A percentile compares a stretch with the other conserved stretches of the same genome.
Conservation (phyloP, 306 rosid genomes). For the Rosa lucieae region DNA sequence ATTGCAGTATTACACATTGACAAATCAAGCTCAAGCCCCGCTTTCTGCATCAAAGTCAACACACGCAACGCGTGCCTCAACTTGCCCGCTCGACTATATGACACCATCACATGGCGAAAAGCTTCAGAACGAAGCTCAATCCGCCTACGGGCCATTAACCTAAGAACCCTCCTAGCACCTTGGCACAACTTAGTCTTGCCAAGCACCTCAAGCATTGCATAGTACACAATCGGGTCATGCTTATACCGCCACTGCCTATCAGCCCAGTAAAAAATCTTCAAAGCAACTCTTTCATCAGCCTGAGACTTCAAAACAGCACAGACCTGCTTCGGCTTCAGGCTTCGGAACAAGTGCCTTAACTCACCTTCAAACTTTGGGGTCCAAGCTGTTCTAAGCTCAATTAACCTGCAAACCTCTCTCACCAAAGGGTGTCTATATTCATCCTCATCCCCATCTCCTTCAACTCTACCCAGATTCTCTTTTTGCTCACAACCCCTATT, state of each 20-base stretch:
- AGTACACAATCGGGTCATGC: conserved; percentile 55
- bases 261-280: conserved; percentile 81
- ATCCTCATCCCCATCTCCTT: conserved; percentile 50
- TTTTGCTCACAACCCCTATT: conserved; percentile 20
- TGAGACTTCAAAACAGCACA: conserved; percentile 77
- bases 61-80: conserved; percentile 62
- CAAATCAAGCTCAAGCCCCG: conserved; percentile 73
- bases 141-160: conserved; percentile 71
- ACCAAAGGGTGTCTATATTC: conserved; percentile 75
- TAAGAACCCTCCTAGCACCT: conserved; percentile 72
- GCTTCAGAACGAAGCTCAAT: conserved; percentile 53
- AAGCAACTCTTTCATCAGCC: conserved; percentile 71
- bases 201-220: conserved; percentile 71
- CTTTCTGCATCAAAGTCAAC: conserved; percentile 89
- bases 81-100: conserved; percentile 78
- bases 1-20: conserved; percentile 74
- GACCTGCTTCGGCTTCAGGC: conserved; percentile 75
- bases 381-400: conserved; percentile 70
- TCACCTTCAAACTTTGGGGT: conserved; percentile 62
- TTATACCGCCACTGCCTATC: conserved; percentile 84
- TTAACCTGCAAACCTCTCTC: conserved; percentile 60
- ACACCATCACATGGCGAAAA: conserved; percentile 74
- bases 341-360: conserved; percentile 63
- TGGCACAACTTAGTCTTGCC: conserved; percentile 84
- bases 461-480: conserved; percentile 43